phyloP scores from a whole-genome alignment of 176 grass and related monocot genomes.

The Leersia perrieri region DNA sequence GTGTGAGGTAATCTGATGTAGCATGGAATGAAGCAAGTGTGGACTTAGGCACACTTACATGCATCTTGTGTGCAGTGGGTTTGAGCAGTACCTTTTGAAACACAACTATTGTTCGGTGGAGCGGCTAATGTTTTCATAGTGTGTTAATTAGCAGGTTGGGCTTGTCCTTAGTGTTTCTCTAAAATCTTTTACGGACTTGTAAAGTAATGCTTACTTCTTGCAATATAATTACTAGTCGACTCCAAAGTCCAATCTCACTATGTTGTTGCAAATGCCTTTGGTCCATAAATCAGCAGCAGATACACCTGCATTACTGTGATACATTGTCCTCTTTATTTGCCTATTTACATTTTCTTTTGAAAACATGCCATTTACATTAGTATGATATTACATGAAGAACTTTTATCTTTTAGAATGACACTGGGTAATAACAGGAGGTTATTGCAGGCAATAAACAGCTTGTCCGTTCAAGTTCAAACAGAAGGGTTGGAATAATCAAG shows the following conservation, averaged over 20 bases:
- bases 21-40: neutral
- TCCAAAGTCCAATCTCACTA: slow-evolving; percentile 1
- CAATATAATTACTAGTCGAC: neutral
- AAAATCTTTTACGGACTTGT: neutral
- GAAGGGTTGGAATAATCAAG: slow-evolving; percentile 50
- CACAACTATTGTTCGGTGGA: neutral
- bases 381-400: neutral
- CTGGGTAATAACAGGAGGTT: slow-evolving; percentile 21
- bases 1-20: neutral
- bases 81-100: neutral
- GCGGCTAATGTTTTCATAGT: neutral
- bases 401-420: neutral
- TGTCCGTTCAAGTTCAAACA: slow-evolving; percentile 52
- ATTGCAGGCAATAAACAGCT: slow-evolving; percentile 55
- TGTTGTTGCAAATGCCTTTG: neutral
- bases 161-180: neutral
- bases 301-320: neutral
- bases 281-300: neutral
- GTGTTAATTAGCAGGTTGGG: neutral
- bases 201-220: slow-evolving; percentile 4
- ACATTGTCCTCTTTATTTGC: slow-evolving; percentile 2
- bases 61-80: neutral
- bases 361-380: neutral
- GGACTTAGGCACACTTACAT: neutral
- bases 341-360: neutral